Evolutionary conservation across 208 protist genomes (phyloP), one percentile per base, ranked within the genome.

Genomic region (Trypanosomatidae sp.): DNA sequence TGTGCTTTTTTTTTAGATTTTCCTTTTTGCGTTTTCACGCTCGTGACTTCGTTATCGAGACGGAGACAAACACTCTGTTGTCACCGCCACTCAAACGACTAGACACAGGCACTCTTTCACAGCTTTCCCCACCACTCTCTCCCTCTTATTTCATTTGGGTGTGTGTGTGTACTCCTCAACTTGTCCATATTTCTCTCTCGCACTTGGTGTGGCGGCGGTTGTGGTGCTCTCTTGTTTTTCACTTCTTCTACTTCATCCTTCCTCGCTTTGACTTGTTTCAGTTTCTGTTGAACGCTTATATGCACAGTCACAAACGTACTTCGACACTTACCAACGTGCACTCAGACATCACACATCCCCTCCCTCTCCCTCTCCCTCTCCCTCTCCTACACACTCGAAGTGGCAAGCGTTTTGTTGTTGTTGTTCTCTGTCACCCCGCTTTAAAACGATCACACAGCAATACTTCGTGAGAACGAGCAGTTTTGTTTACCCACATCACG

Each of bases 281-380:
- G 5, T 64, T 33, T 59, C 53, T 59, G 25, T 33, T 7, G 53
- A 59, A 33, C 41, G n/a, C 41, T 64, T 49, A 71, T 46, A 71
- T 41, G 28, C 19, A 13, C 46, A 52, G 2, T 6, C 36, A 49
- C 17, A 71, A 39, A 62, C 50, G 46, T 22, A 62, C 52, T 47
- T 30, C 43, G 15, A 50, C 47, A 62, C 66, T 28, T 9, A 53
- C 66, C 10, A 47, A 28, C n/a, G 53, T 36, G 46, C 46, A 49
- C 7, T 49, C 64, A 59, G 33, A 59, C 53, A 12, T 33, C 53
- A 4, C 25, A 59, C 53, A 33, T 33, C 8, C 53, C 25, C 17
- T 36, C 43, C 52, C 64, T 41, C 53, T 30, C 22, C 25, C 22
- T 25, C 10, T 56, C 25, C 39, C 43, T 30, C n/a, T 39, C 44